phyloP scores from a whole-genome alignment of 805 yeast genomes.

The Wickerhamomyces rabaulensis region DNA sequence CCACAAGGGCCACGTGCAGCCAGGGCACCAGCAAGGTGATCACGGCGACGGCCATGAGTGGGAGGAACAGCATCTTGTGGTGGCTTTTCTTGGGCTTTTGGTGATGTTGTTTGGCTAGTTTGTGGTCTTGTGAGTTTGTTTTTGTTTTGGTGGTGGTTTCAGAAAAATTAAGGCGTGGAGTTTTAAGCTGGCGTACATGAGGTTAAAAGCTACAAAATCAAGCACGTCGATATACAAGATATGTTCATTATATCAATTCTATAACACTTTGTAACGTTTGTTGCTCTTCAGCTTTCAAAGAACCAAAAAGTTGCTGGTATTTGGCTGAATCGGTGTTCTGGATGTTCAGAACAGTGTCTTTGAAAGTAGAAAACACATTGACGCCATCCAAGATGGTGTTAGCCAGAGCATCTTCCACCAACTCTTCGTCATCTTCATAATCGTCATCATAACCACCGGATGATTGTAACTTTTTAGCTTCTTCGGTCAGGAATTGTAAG shows the following conservation, averaged over 20 bases:
- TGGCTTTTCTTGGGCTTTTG: too few relatives aligned
- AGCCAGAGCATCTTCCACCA: conserved; percentile 76
- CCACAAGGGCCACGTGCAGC: neutral
- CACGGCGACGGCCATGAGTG: neutral
- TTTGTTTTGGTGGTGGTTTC: too few relatives aligned
- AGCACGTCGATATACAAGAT: too few relatives aligned
- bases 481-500: conserved; percentile 41
- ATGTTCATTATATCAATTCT: conserved; percentile 10
- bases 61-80: neutral
- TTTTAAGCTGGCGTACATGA: too few relatives aligned
- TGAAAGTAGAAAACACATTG: conserved; percentile 65
- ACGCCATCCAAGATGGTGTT: conserved; percentile 75
- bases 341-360: conserved; percentile 43
- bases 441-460: conserved; percentile 32
- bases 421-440: conserved; percentile 72
- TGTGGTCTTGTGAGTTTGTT: too few relatives aligned
- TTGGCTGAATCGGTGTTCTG: conserved; percentile 42
- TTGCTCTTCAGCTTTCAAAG: conserved; percentile 31
- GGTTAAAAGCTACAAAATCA: too few relatives aligned
- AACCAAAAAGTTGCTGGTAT: conserved; percentile 45
- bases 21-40: neutral
- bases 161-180: too few relatives aligned
- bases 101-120: too few relatives aligned
- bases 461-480: conserved; percentile 33
- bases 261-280: conserved; percentile 27